Conservation (phyloP, 805 yeast genomes). For the Limtongia smithiae region DNA sequence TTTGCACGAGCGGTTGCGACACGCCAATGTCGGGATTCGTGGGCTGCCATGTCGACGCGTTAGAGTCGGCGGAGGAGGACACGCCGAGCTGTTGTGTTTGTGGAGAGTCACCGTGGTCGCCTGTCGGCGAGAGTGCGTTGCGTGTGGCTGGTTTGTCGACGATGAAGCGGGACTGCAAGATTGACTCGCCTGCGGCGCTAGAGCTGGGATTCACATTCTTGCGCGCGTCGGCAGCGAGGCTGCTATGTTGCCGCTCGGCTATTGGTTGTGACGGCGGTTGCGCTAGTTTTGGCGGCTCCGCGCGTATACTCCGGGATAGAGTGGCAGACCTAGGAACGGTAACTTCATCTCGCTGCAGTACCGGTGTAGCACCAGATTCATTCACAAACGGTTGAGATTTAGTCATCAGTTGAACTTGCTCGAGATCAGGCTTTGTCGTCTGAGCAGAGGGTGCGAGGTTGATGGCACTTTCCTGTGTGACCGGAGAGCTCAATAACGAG, state of each 20-base stretch:
- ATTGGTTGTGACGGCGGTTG: no score
- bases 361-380: no score
- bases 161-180: slow-evolving; percentile 20
- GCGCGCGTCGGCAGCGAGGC: background rate
- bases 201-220: background rate
- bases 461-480: background rate
- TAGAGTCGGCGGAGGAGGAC: slow-evolving; percentile 1
- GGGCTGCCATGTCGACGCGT: slow-evolving; percentile 12
- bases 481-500: slow-evolving; percentile 20
- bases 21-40: background rate
- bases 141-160: slow-evolving; percentile 6
- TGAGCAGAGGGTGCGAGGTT: no score
- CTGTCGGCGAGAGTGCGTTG: background rate
- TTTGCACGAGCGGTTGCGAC: background rate
- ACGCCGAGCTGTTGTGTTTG: background rate
- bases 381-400: no score
- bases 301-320: no score
- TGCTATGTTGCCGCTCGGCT: slow-evolving; percentile 2
- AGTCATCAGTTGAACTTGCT: no score
- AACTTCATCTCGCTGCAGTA: no score
- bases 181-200: slow-evolving; percentile 16
- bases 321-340: no score
- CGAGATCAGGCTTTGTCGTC: no score
- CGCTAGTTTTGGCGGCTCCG: no score
- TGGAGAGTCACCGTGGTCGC: background rate